Evolutionary conservation across 192 early-diverging fungal genomes (phyloP).

Genomic region (Coemansia sp.): DNA sequence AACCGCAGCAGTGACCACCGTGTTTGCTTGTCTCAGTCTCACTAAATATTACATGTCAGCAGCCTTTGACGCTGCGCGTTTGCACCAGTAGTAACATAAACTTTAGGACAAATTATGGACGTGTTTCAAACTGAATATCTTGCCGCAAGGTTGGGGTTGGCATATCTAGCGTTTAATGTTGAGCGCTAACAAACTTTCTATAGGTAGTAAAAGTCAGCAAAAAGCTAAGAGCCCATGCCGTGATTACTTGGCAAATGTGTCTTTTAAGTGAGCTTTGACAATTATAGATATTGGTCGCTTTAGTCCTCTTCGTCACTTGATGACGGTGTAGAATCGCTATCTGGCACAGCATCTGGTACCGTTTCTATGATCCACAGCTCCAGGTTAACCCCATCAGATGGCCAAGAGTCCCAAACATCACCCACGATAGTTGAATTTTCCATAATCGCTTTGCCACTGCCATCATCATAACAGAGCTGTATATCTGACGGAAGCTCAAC

Average conservation of each 20-base stretch:
- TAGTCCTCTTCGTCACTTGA: no score
- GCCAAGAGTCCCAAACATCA: no score
- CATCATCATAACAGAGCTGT: background rate
- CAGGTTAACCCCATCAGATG: no score
- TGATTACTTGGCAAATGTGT: background rate
- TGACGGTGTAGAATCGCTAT: no score
- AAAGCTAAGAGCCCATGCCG: no score
- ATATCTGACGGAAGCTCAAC: background rate
- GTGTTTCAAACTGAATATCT: no score
- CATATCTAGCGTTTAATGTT: background rate
- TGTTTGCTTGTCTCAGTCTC: constrained; percentile 13
- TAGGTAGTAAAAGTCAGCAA: no score
- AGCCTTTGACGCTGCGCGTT: constrained; percentile 17
- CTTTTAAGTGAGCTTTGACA: background rate
- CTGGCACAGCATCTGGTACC: no score
- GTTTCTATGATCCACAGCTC: no score
- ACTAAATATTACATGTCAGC: constrained; percentile 4
- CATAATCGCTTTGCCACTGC: background rate
- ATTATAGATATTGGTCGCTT: no score
- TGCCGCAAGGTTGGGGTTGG: no score
- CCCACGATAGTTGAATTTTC: background rate
- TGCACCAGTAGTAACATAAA: constrained; percentile 22
- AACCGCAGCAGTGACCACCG: constrained; percentile 25
- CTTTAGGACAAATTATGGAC: background rate
- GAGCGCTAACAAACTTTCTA: no score